A percentile compares a stretch with the other conserved stretches of the same genome.
Conservation (phyloP, 108 stramenopile genomes). For the Skeletonema grethae region DNA sequence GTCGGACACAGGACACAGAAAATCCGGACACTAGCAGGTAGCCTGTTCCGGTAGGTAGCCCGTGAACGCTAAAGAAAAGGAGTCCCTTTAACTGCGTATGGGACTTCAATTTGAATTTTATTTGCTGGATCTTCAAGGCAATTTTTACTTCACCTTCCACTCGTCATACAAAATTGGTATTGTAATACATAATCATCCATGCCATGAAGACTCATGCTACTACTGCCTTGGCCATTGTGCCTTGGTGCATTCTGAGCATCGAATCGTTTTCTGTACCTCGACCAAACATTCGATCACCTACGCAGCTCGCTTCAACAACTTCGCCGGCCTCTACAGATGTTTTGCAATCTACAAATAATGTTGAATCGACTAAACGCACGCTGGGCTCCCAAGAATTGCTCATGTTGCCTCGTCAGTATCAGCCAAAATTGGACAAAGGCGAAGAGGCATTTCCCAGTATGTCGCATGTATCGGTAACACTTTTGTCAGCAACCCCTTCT, state of each 20-base stretch:
- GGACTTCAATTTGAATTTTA: no score
- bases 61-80: neutral
- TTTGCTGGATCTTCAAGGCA: neutral
- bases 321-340: neutral
- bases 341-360: slow-evolving; percentile 4
- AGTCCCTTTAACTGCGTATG: neutral
- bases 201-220: neutral
- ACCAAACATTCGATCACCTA: neutral
- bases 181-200: neutral
- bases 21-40: no score
- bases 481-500: slow-evolving; percentile 65
- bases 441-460: slow-evolving; percentile 65
- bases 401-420: slow-evolving; percentile 87
- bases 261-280: neutral
- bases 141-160: neutral
- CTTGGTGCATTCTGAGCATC: neutral
- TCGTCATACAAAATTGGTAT: no score
- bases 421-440: slow-evolving; percentile 43
- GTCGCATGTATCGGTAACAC: slow-evolving; percentile 65
- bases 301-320: slow-evolving; percentile 4
- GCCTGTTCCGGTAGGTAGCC: no score
- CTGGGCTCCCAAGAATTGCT: slow-evolving; percentile 90
- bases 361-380: slow-evolving; percentile 28
- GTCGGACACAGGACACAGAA: no score
- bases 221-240: neutral